Conservation (phyloP, 2,329 filamentous ascomycete species). For the Ophiostoma novo-ulmi region DNA sequence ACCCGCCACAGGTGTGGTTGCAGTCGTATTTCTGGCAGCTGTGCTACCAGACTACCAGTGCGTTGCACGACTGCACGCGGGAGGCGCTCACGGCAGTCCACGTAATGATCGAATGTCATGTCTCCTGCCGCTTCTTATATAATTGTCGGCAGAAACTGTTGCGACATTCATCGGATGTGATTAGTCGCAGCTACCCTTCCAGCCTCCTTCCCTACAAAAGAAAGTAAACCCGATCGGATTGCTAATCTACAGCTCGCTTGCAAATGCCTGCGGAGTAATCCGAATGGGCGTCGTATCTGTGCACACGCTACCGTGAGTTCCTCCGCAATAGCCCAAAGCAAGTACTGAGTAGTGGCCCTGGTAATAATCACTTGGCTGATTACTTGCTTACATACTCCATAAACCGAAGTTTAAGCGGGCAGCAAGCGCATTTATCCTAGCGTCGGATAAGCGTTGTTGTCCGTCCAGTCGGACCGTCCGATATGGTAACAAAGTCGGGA, state of each 20-base stretch:
- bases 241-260: conserved; percentile 10
- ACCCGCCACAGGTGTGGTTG: conserved; percentile 9
- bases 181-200: background rate
- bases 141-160: background rate
- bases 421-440: conserved; percentile 8
- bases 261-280: conserved; percentile 6
- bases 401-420: background rate
- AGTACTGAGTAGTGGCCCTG: background rate
- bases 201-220: background rate
- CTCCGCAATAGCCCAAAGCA: background rate
- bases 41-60: background rate
- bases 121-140: background rate
- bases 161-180: background rate
- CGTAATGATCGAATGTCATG: background rate
- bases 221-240: background rate
- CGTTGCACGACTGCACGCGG: background rate
- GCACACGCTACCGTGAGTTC: background rate
- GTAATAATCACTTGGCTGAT: background rate
- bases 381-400: background rate
- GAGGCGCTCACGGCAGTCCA: conserved; percentile 8
- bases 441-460: conserved; percentile 9
- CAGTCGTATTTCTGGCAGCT: conserved; percentile 10
- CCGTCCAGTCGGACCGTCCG: conserved; percentile 1
- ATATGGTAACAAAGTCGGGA: background rate
- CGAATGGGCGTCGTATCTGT: conserved; percentile 2